A percentile compares a stretch with the other conserved stretches of the same genome.
Evolutionary conservation across 2,329 filamentous ascomycete species (phyloP).

Genomic region (Fusarium papillatum): DNA sequence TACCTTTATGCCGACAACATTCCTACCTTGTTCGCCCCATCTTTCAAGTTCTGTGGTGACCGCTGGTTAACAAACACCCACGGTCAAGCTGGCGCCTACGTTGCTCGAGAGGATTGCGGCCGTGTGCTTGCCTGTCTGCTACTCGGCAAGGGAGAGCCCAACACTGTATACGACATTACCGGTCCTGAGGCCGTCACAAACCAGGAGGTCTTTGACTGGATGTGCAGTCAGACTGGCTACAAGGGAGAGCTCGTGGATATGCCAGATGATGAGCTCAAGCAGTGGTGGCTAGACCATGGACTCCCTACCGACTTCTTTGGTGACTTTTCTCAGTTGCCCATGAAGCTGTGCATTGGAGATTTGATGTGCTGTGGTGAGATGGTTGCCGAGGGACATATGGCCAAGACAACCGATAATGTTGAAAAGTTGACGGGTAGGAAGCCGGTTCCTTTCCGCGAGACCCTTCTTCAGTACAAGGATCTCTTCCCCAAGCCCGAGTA

Average conservation of each 20-base stretch:
- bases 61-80: constrained; percentile 39
- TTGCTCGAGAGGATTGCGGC: constrained; percentile 39
- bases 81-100: constrained; percentile 38
- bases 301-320: constrained; percentile 39
- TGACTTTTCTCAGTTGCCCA: constrained; percentile 40
- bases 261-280: constrained; percentile 40
- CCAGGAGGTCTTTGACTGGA: constrained; percentile 40
- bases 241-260: constrained; percentile 36
- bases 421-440: constrained; percentile 40
- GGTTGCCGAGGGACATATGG: constrained; percentile 36
- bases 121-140: constrained; percentile 35
- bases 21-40: constrained; percentile 35
- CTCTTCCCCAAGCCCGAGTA: constrained; percentile 28
- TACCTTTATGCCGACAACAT: constrained; percentile 43
- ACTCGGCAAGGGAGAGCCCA: constrained; percentile 35
- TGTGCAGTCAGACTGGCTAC: constrained; percentile 35
- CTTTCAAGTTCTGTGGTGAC: constrained; percentile 41
- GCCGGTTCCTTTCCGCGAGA: constrained; percentile 32
- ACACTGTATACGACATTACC: constrained; percentile 40
- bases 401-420: constrained; percentile 35
- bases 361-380: constrained; percentile 42
- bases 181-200: constrained; percentile 38
- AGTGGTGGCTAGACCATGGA: constrained; percentile 38
- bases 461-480: constrained; percentile 39
- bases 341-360: constrained; percentile 43